A percentile compares a stretch with the other conserved stretches of the same genome.
phyloP scores from a whole-genome alignment of 768 basidiomycete genomes.

The Gymnopilus junonius region DNA sequence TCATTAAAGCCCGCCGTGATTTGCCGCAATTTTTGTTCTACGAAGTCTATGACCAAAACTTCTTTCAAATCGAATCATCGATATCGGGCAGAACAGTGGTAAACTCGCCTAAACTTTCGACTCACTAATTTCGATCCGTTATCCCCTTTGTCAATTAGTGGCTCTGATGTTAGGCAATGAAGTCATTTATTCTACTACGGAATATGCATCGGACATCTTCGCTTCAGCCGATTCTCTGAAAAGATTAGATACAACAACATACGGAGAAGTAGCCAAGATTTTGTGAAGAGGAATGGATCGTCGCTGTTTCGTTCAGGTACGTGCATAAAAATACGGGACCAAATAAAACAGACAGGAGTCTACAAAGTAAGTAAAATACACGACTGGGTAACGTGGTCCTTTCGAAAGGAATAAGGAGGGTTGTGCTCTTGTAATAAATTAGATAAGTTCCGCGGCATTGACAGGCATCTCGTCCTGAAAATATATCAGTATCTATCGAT shows the following conservation, averaged over 20 bases:
- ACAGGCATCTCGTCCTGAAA: conserved; percentile 96
- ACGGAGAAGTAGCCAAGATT: neutral
- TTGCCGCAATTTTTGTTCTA: neutral
- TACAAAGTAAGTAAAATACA: conserved; percentile 24
- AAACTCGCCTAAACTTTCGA: conserved; percentile 12
- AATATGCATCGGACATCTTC: neutral
- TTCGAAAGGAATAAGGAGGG: conserved; percentile 5
- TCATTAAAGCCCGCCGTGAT: neutral
- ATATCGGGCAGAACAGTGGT: neutral
- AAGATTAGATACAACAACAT: neutral
- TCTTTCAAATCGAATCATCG: neutral
- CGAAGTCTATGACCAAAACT: neutral
- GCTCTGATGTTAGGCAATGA: neutral
- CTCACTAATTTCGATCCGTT: conserved; percentile 15
- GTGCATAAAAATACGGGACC: neutral
- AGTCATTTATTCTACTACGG: neutral
- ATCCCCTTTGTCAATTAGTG: neutral
- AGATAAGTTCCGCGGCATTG: conserved; percentile 97
- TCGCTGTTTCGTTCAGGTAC: neutral
- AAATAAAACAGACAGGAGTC: conserved; percentile 2
- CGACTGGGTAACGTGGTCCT: conserved; percentile 11
- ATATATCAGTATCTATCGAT: conserved; percentile 22
- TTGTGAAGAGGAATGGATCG: neutral
- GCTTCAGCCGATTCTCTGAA: neutral
- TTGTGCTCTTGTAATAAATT: conserved; percentile 27